Percentiles rank a stretch among this genome's conserved stretches.
phyloP scores from a whole-genome alignment of 2,329 filamentous ascomycete genomes.

The Phyllosticta citribraziliensis region DNA sequence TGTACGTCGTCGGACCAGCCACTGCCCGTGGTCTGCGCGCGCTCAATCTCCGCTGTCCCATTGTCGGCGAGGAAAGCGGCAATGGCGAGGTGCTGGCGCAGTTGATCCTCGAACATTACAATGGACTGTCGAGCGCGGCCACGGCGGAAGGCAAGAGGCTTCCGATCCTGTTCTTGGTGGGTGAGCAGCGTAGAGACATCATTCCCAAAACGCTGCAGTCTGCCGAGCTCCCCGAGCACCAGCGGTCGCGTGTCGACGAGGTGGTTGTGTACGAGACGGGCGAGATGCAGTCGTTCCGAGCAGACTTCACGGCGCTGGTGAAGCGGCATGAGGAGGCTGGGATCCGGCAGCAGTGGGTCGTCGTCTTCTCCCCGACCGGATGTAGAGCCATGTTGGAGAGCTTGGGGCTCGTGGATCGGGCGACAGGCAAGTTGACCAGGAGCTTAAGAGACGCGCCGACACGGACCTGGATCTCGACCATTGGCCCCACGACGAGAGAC shows the following conservation, averaged over 20 bases:
- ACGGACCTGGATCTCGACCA: conserved; percentile 65
- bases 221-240: conserved; percentile 35
- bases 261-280: conserved; percentile 78
- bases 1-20: conserved; percentile 75
- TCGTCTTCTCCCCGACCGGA: conserved; percentile 58
- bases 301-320: conserved; percentile 51
- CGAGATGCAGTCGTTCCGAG: conserved; percentile 68
- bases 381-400: conserved; percentile 51
- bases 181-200: conserved; percentile 79
- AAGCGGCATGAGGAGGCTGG: conserved; percentile 30
- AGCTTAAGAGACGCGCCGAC: conserved; percentile 24
- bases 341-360: conserved; percentile 53
- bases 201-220: conserved; percentile 74
- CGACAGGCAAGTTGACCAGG: conserved; percentile 25
- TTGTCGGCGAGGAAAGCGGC: conserved; percentile 74
- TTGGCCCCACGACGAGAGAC: conserved; percentile 84
- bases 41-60: conserved; percentile 42
- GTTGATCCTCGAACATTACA: conserved; percentile 73
- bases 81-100: conserved; percentile 71
- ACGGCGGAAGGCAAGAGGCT: conserved; percentile 36
- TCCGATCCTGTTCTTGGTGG: conserved; percentile 75
- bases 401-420: conserved; percentile 36
- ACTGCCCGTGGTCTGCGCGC: conserved; percentile 62
- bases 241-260: conserved; percentile 62
- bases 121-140: conserved; percentile 23